Percentiles rank a stretch among this genome's conserved stretches.
These are phyloP conservation scores for Lentinus tigrinus DNA, from an alignment of 768 basidiomycete species.

Conservation along the genomic window DNA sequence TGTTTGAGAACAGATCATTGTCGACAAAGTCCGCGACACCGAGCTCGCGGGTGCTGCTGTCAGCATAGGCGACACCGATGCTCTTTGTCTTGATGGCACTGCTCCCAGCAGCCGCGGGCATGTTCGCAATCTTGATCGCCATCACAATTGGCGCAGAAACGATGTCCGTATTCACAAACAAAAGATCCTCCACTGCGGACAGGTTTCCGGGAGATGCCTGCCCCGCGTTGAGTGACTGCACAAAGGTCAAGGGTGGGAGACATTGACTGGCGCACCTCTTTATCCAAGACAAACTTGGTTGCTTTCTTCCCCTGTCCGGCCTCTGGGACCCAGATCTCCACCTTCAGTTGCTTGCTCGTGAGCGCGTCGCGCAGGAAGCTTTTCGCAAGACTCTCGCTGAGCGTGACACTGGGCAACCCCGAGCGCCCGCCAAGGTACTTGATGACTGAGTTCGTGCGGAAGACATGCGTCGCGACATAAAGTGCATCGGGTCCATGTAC, in stretches of 20 bases:
- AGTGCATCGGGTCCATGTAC: conserved; percentile 86
- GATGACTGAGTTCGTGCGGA: conserved; percentile 87
- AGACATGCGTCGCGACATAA: conserved; percentile 82
- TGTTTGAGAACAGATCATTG: conserved; percentile 93
- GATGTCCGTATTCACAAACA: conserved; percentile 82
- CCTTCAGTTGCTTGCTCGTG: conserved; percentile 83
- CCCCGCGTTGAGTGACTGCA: background rate
- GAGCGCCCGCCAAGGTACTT: conserved; percentile 81
- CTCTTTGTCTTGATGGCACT: conserved; percentile 61
- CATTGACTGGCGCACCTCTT: conserved; percentile 53
- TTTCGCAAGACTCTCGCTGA: conserved; percentile 77
- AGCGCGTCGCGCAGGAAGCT: conserved; percentile 84
- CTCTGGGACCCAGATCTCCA: conserved; percentile 88
- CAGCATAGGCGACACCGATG: conserved; percentile 89
- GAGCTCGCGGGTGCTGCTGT: conserved; percentile 80
- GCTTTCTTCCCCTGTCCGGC: conserved; percentile 73
- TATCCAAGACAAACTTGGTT: conserved; percentile 73
- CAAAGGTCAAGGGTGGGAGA: background rate
- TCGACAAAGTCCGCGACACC: conserved; percentile 92
- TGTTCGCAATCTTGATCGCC: conserved; percentile 74
- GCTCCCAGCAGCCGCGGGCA: conserved; percentile 40
- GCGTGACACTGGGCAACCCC: conserved; percentile 70
- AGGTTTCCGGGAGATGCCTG: conserved; percentile 77
- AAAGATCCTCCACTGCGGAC: conserved; percentile 46
- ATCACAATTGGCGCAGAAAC: conserved; percentile 84